Percentiles rank a stretch among this genome's conserved stretches.
Evolutionary conservation across 495 filamentous ascomycete genomes (phyloP).

Genomic region (Penicillium herquei): DNA sequence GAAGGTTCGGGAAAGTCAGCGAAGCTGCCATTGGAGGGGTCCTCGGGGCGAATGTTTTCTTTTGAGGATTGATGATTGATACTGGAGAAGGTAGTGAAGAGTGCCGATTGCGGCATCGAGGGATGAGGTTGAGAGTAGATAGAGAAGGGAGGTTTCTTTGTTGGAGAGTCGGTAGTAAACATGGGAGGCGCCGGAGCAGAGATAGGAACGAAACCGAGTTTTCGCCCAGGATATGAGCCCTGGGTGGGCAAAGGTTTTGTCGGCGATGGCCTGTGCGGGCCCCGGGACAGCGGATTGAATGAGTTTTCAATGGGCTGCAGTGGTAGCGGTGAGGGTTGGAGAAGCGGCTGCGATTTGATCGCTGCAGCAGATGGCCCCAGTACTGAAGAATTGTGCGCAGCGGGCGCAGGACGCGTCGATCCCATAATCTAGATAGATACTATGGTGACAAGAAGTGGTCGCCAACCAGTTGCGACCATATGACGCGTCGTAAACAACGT

Average conservation of each 20-base stretch:
- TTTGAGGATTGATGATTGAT: slow-evolving; percentile 50
- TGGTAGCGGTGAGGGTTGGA: slow-evolving; percentile 51
- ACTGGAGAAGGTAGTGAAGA: slow-evolving; percentile 63
- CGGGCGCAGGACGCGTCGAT: slow-evolving; percentile 61
- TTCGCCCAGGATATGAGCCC: slow-evolving; percentile 33
- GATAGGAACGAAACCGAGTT: slow-evolving; percentile 59
- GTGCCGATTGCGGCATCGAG: slow-evolving; percentile 59
- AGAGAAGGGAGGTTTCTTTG: slow-evolving; percentile 69
- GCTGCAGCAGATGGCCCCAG: slow-evolving; percentile 49
- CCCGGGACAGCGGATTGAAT: slow-evolving; percentile 53
- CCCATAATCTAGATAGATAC: slow-evolving; percentile 45
- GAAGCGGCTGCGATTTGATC: slow-evolving; percentile 46
- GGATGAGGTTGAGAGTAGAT: slow-evolving; percentile 33
- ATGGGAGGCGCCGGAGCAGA: slow-evolving; percentile 63
- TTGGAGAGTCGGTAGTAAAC: slow-evolving; percentile 79
- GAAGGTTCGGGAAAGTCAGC: slow-evolving; percentile 54
- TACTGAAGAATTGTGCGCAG: slow-evolving; percentile 65
- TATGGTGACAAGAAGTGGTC: background rate
- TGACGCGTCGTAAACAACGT: slow-evolving; percentile 25
- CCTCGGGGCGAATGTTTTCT: slow-evolving; percentile 58
- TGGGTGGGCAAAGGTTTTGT: slow-evolving; percentile 44
- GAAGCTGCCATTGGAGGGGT: slow-evolving; percentile 50
- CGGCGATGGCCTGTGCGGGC: slow-evolving; percentile 59
- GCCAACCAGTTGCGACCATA: slow-evolving; percentile 19
- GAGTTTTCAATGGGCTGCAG: slow-evolving; percentile 46